Evolutionary conservation across 352 stramenopile species (phyloP).

Genomic region (Pythium periplocum): DNA sequence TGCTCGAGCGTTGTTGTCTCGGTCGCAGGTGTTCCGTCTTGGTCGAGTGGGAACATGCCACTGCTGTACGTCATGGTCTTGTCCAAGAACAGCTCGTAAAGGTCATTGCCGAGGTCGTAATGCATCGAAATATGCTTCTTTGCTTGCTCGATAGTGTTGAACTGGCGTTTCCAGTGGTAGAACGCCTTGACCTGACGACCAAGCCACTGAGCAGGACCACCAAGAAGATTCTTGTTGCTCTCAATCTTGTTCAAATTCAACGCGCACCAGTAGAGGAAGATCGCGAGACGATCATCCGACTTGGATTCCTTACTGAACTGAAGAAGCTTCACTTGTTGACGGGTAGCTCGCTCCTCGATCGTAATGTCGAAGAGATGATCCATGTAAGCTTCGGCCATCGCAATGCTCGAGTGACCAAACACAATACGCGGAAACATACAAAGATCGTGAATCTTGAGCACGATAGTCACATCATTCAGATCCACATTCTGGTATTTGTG

Average conservation of each 20-base stretch:
- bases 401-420: conserved; percentile 22
- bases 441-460: conserved; percentile 17
- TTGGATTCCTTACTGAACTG: conserved; percentile 9
- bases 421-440: conserved; percentile 21
- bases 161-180: conserved; percentile 22
- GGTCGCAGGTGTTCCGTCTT: conserved; percentile 2
- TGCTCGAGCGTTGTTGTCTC: conserved; percentile 12
- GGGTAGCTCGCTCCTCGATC: conserved; percentile 14
- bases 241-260: conserved; percentile 23
- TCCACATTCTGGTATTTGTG: conserved; percentile 19
- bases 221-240: conserved; percentile 20
- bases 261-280: conserved; percentile 23
- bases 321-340: conserved; percentile 8
- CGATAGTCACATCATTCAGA: conserved; percentile 14
- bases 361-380: conserved; percentile 19
- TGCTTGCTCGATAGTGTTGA: conserved; percentile 23
- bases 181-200: conserved; percentile 20
- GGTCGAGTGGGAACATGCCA: conserved; percentile 15
- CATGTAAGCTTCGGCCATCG: conserved; percentile 22
- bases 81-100: conserved; percentile 26
- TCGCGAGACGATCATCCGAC: conserved; percentile 15
- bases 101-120: conserved; percentile 27
- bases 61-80: conserved; percentile 31
- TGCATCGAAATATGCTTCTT: conserved; percentile 28
- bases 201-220: conserved; percentile 12